Evolutionary conservation across 148 eudicot genomes (phyloP).

Genomic region (Linanthus parryae): DNA sequence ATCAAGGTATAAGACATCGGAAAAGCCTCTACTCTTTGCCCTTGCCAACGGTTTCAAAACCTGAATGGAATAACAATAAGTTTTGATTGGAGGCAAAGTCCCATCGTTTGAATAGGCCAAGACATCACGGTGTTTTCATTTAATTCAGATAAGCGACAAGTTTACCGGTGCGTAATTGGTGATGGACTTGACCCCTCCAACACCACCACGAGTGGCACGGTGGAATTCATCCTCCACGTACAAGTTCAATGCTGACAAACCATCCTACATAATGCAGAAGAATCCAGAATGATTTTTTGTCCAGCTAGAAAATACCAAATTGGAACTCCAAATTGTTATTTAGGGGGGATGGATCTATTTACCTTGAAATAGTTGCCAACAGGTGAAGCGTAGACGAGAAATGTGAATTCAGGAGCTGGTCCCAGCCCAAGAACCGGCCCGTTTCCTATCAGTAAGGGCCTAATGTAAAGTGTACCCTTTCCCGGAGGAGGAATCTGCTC

Average conservation of each 20-base stretch:
- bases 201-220: constrained; percentile 89
- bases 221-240: constrained; percentile 70
- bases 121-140: no score
- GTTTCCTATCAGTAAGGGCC: constrained; percentile 88
- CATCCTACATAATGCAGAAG: constrained; percentile 38
- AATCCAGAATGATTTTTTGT: background rate
- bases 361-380: constrained; percentile 93
- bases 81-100: background rate
- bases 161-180: constrained; percentile 87
- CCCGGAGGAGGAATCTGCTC: constrained; percentile 90
- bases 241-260: constrained; percentile 62
- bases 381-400: constrained; percentile 83
- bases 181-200: constrained; percentile 86
- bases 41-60: constrained; percentile 50
- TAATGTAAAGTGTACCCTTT: constrained; percentile 83
- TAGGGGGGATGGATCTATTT: background rate
- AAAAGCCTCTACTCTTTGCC: constrained; percentile 75
- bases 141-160: background rate
- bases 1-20: constrained; percentile 90
- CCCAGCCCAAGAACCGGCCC: constrained; percentile 73
- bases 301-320: background rate
- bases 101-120: no score
- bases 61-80: constrained; percentile 19
- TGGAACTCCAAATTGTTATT: background rate
- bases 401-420: constrained; percentile 83